Evolutionary conservation across 768 basidiomycete species (phyloP).

Genomic region (Pleurotus giganteus): DNA sequence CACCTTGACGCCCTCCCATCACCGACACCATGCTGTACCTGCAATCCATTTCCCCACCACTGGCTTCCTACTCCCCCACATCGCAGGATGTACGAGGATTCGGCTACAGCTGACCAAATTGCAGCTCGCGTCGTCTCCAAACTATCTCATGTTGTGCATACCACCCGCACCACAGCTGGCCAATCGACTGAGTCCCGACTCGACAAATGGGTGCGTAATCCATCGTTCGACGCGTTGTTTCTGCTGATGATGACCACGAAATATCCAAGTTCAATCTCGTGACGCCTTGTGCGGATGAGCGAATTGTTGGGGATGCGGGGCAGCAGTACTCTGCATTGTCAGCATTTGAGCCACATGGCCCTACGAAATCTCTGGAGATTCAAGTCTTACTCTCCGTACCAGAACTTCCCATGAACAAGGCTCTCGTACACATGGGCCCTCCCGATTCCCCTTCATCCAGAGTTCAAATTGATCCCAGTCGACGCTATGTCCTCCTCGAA

Average conservation of each 20-base stretch:
- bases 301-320: conserved; percentile 59
- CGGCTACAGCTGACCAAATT: conserved; percentile 79
- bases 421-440: conserved; percentile 63
- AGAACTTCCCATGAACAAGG: conserved; percentile 67
- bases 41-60: no score
- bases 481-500: conserved; percentile 70
- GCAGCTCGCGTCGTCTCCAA: conserved; percentile 81
- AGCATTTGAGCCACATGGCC: conserved; percentile 22
- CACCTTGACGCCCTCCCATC: no score
- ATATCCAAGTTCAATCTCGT: conserved; percentile 76
- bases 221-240: not conserved
- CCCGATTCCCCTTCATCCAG: conserved; percentile 42
- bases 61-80: not conserved
- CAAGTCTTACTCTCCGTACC: conserved; percentile 75
- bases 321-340: conserved; percentile 63
- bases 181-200: conserved; percentile 41
- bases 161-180: conserved; percentile 58
- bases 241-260: not conserved
- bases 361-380: conserved; percentile 53
- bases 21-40: no score
- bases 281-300: conserved; percentile 70
- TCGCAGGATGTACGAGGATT: conserved; percentile 34
- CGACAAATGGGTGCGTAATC: conserved; percentile 76
- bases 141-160: conserved; percentile 70
- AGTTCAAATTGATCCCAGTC: conserved; percentile 65